A percentile compares a stretch with the other conserved stretches of the same genome.
Evolutionary conservation across 257 asterid genomes (phyloP).

Genomic region (Lycium barbarum): DNA sequence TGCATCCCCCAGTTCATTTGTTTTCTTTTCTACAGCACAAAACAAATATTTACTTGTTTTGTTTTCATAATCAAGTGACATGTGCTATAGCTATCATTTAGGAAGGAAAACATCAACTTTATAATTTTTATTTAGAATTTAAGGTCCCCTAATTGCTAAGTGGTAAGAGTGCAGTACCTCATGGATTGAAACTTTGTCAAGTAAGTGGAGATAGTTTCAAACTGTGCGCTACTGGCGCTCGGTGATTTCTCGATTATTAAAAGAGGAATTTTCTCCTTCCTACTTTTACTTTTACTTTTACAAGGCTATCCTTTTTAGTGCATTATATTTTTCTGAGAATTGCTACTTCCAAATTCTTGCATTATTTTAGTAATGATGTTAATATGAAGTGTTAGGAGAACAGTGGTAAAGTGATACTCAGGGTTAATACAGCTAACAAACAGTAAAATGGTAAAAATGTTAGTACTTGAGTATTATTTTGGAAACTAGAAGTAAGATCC

Average conservation of each 20-base stretch:
- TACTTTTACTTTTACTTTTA: background rate
- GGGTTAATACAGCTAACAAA: background rate
- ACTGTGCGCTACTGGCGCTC: background rate
- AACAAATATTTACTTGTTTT: background rate
- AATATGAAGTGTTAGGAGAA: background rate
- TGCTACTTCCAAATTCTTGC: background rate
- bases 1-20: background rate
- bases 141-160: background rate
- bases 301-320: background rate
- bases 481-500: background rate
- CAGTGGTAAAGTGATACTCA: background rate
- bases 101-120: background rate
- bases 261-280: background rate
- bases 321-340: background rate
- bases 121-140: background rate
- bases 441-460: background rate
- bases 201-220: background rate
- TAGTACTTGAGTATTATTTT: background rate
- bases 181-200: background rate
- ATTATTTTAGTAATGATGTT: slow-evolving; percentile 1
- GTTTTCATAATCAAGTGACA: background rate
- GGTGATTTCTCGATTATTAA: background rate
- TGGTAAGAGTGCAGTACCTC: background rate
- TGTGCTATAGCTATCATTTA: background rate
- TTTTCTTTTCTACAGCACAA: background rate